These are phyloP conservation scores for Mycena filopes DNA, from an alignment of 768 basidiomycete species.

Conservation along the genomic window DNA sequence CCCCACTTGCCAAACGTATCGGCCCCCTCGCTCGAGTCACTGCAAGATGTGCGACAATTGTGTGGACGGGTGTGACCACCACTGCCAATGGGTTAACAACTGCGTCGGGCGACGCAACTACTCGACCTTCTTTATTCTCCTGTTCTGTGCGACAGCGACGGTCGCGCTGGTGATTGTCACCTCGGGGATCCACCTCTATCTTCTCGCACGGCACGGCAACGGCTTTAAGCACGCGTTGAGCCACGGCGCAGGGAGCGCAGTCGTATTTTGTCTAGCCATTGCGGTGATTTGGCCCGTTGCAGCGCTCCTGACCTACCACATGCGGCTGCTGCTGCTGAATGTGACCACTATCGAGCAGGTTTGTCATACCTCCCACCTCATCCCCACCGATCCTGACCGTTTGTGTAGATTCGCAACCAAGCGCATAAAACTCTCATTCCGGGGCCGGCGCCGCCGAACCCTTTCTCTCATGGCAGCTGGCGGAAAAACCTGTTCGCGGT, in stretches of 20 bases:
- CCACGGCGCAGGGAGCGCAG: constrained; percentile 78
- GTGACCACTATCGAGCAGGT: constrained; percentile 98
- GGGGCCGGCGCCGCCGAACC: constrained; percentile 79
- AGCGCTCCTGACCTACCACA: constrained; percentile 84
- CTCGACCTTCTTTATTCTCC: constrained; percentile 88
- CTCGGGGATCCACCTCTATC: constrained; percentile 82
- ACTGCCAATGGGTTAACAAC: constrained; percentile 93
- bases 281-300: constrained; percentile 85
- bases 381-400: too few relatives aligned
- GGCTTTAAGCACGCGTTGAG: constrained; percentile 57
- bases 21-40: constrained; percentile 94
- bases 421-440: constrained; percentile 78
- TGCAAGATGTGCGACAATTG: constrained; percentile 99
- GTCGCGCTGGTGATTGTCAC: constrained; percentile 83
- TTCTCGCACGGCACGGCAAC: constrained; percentile 55
- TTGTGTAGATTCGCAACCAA: constrained; percentile 80
- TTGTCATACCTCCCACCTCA: neutral
- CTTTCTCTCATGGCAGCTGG: constrained; percentile 86
- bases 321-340: constrained; percentile 85
- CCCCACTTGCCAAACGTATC: constrained; percentile 90
- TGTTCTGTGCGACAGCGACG: constrained; percentile 81
- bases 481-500: constrained; percentile 78
- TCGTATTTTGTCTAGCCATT: constrained; percentile 79
- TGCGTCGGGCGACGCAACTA: constrained; percentile 97
- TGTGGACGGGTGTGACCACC: constrained; percentile 94